Percentiles rank a stretch among this genome's conserved stretches.
phyloP scores from a whole-genome alignment of 2,329 filamentous ascomycete genomes.

The Elsinoe australis region DNA sequence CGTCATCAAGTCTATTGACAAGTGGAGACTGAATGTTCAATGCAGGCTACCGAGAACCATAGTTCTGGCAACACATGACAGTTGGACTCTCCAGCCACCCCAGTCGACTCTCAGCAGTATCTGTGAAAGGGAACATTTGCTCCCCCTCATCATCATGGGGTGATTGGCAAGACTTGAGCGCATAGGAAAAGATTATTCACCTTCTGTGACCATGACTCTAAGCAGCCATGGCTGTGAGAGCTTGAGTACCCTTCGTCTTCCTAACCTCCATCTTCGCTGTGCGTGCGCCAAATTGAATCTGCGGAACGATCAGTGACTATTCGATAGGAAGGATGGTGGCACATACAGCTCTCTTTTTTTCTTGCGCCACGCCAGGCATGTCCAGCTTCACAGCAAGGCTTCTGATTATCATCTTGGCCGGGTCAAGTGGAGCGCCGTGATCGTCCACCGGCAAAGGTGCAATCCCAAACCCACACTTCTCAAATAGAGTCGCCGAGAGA shows the following conservation, averaged over 20 bases:
- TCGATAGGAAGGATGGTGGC: not conserved
- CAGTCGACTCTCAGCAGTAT: constrained; percentile 11
- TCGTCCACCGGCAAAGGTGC: constrained; percentile 22
- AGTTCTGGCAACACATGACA: not conserved
- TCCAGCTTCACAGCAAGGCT: constrained; percentile 67
- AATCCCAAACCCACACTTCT: constrained; percentile 74
- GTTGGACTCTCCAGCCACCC: not conserved
- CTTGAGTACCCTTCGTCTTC: constrained; percentile 41
- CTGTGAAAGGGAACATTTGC: not conserved
- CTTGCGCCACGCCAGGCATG: constrained; percentile 62
- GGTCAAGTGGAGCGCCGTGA: constrained; percentile 48
- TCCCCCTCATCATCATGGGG: not conserved
- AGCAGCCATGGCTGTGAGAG: constrained; percentile 28
- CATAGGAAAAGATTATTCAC: not conserved
- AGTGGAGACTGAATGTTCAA: constrained; percentile 5
- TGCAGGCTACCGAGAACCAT: not conserved
- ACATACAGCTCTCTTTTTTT: constrained; percentile 85
- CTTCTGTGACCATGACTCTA: not conserved
- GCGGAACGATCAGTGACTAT: constrained; percentile 17
- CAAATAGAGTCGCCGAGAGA: constrained; percentile 63
- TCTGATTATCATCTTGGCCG: constrained; percentile 73
- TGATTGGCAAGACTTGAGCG: not conserved
- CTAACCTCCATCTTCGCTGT: constrained; percentile 44
- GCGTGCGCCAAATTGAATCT: constrained; percentile 40
- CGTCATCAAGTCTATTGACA: constrained; percentile 6